Conservation (phyloP, 1,139 yeast genomes). For the Spathaspora sp. region DNA sequence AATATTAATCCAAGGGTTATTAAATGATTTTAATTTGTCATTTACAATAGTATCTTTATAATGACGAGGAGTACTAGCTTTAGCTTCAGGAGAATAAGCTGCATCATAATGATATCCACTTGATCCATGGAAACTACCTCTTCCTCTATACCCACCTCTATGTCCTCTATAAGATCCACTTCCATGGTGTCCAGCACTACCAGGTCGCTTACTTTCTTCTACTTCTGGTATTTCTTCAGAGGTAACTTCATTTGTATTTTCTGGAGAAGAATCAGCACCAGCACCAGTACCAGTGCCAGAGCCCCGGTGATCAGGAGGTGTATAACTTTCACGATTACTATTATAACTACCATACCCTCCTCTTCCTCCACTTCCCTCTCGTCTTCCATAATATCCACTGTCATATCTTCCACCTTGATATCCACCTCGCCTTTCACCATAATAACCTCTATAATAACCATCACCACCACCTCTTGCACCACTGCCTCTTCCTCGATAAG, state of each 20-base stretch:
- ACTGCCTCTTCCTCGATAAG: slow-evolving; percentile 4
- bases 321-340: slow-evolving; percentile 4
- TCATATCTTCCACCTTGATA: not conserved
- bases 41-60: slow-evolving; percentile 11
- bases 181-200: not conserved
- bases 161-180: slow-evolving; percentile 4
- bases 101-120: slow-evolving; percentile 8
- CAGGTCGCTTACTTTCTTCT: not conserved
- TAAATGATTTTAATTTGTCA: slow-evolving; percentile 18
- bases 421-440: slow-evolving; percentile 13
- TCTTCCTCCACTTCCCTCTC: slow-evolving; percentile 13
- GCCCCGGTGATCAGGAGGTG: slow-evolving; percentile 6
- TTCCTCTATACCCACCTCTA: slow-evolving; percentile 8
- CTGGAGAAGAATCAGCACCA: not conserved
- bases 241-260: slow-evolving; percentile 1
- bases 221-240: not conserved
- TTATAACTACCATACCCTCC: slow-evolving; percentile 12
- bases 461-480: slow-evolving; percentile 3
- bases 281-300: not conserved
- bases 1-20: slow-evolving; percentile 30
- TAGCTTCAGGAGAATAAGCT: not conserved
- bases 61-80: slow-evolving; percentile 7
- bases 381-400: slow-evolving; percentile 3
- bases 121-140: slow-evolving; percentile 4
- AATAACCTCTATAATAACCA: slow-evolving; percentile 5